Evolutionary conservation across 1,139 yeast species (phyloP), one percentile per base, ranked within the genome.

Genomic region (Magnusiomyces tetraspermus): DNA sequence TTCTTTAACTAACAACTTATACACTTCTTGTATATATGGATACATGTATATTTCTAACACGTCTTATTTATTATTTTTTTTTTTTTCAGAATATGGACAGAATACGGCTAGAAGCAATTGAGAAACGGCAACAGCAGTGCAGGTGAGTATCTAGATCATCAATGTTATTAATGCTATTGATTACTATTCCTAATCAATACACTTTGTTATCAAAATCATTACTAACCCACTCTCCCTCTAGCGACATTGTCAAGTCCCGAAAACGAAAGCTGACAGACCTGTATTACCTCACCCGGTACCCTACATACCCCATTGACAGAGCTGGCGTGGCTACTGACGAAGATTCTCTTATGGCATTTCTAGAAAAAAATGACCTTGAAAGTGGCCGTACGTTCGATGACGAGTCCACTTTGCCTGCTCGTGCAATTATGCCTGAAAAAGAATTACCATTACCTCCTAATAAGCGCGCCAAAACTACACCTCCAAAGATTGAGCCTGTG

Each of bases 251-350:
- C n/a, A 66, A 68, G 52, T 64, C 66, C 49, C 68, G 85, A 50
- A 78, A 78, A 60, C 67, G 80, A 28, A 79, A 78, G 61, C 67
- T 80, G 36, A 71, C 80, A 0, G 83, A 80, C 61, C 65, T 80
- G 24, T 80, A 77, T 61, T 76, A 79, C 57, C 73, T 80, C 3
- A 75, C 82, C 1, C 68, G 74, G 47, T 64, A 71, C 37, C 78
- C 78, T 2, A 63, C 70, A 38, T 62, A 67, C 36, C 75, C 77
- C 3, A 67, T 74, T 37, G 67, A 76, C 15, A 59, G 60, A 43
- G 73, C 55, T 49, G 72, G 62, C 51, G 61, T 63, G 59, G 67
- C 60, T 17, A 66, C 59, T 30, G 65, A 73, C 37, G 76, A 73
- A 58, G 74, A 71, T 48, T 67, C 67, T 19, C 57, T 76, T 23